Conservation (phyloP, 345 rosid genomes). For the Capsella bursapastoris region DNA sequence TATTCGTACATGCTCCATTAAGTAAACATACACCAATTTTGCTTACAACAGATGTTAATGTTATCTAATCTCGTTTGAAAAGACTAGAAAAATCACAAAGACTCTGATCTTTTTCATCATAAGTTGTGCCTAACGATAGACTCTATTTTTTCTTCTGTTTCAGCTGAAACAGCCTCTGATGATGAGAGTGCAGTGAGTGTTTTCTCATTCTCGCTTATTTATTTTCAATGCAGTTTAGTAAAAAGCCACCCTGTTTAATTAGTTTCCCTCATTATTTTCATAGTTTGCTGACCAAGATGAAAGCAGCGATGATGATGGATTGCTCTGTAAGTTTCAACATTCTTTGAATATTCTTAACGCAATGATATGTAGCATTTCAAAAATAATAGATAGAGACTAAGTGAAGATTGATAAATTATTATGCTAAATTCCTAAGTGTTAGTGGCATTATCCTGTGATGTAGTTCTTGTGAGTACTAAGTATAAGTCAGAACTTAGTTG, state of each 20-base stretch:
- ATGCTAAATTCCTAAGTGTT: background rate
- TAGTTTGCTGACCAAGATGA: constrained; percentile 68
- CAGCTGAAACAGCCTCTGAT: constrained; percentile 77
- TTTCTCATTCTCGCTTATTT: constrained; percentile 2
- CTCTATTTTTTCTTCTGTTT: background rate
- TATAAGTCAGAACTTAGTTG: background rate
- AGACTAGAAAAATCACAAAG: background rate
- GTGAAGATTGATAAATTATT: constrained; percentile 3
- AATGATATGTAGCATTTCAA: background rate
- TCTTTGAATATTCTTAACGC: constrained; percentile 19
- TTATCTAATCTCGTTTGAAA: constrained; percentile 15
- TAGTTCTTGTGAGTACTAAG: background rate
- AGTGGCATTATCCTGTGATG: background rate
- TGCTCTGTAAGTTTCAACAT: constrained; percentile 80
- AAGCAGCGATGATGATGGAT: constrained; percentile 86
- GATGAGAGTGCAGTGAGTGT: constrained; percentile 62
- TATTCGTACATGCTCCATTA: background rate
- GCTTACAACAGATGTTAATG: background rate
- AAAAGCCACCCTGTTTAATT: background rate
- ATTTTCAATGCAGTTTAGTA: background rate
- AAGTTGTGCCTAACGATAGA: constrained; percentile 2
- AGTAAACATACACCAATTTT: background rate
- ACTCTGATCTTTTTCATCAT: background rate
- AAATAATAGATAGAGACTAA: background rate
- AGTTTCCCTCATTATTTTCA: constrained; percentile 30